These are phyloP conservation scores for Leccinum sublutescens DNA, from an alignment of 768 basidiomycete species.

Conservation along the genomic window DNA sequence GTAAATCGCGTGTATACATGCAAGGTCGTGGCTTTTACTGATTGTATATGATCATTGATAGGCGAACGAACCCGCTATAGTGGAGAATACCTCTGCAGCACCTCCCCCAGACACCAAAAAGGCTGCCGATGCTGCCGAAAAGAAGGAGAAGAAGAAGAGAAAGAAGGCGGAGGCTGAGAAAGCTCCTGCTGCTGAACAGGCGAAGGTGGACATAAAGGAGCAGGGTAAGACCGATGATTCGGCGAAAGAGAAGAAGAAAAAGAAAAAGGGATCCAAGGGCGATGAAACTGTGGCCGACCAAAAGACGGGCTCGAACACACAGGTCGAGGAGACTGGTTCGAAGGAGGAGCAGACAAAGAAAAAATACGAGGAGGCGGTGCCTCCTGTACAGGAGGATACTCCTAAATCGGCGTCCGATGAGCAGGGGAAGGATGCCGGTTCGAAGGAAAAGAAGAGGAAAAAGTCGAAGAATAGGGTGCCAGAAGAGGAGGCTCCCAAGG, in stretches of 20 bases:
- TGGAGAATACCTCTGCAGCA: background rate
- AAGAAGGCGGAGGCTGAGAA: conserved; percentile 2
- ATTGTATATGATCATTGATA: conserved; percentile 4
- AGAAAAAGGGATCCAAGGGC: conserved; percentile 14
- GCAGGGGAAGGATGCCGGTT: background rate
- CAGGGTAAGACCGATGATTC: conserved; percentile 2
- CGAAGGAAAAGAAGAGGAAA: background rate
- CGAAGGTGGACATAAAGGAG: background rate
- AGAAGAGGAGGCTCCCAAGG: background rate
- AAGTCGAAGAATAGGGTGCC: background rate
- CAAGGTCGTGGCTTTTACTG: conserved; percentile 3
- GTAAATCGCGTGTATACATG: conserved; percentile 14
- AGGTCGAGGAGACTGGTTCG: conserved; percentile 2
- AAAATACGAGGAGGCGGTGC: background rate
- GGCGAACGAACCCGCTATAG: background rate
- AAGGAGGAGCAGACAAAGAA: conserved; percentile 6
- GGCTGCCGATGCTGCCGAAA: background rate
- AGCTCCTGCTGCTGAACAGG: background rate
- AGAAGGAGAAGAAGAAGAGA: background rate
- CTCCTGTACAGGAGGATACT: background rate
- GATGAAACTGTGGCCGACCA: background rate
- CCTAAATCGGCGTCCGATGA: background rate
- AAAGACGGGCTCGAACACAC: background rate
- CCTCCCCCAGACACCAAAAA: background rate
- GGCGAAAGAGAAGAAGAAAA: conserved; percentile 16